These are phyloP conservation scores for Pugionium dolabratum DNA, from an alignment of 345 rosid species.

Conservation along the genomic window DNA sequence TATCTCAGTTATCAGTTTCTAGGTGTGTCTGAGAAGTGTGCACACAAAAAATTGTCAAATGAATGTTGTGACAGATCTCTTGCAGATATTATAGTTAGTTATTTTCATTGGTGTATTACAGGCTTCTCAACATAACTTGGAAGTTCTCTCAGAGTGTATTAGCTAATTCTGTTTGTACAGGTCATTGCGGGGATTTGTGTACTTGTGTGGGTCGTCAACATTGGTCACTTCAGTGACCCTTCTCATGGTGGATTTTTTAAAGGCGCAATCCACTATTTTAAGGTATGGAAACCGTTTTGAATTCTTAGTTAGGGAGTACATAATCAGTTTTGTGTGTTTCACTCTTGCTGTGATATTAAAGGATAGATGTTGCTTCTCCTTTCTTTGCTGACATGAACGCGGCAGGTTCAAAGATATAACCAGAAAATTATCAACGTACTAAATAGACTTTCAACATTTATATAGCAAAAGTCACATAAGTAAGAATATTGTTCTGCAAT, in stretches of 20 bases:
- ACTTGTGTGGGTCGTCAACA: conserved; percentile 96
- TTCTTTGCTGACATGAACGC: conserved; percentile 18
- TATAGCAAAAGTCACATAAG: conserved; percentile 13
- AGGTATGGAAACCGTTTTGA: conserved; percentile 50
- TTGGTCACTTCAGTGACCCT: conserved; percentile 96
- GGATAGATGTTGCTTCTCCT: conserved; percentile 18
- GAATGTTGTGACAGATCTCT: conserved; percentile 21
- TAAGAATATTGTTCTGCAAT: neutral
- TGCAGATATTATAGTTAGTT: conserved; percentile 17
- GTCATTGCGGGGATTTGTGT: conserved; percentile 98
- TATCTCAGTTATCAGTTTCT: conserved; percentile 18
- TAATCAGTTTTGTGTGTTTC: conserved; percentile 17
- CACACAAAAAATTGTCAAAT: conserved; percentile 7
- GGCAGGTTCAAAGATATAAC: conserved; percentile 8
- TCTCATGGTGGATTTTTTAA: conserved; percentile 93
- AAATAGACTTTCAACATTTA: conserved; percentile 15
- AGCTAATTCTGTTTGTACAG: conserved; percentile 45
- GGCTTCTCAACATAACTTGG: conserved; percentile 13
- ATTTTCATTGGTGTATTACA: conserved; percentile 7
- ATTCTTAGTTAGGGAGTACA: conserved; percentile 9
- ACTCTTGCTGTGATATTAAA: conserved; percentile 20
- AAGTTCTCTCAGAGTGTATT: conserved; percentile 14
- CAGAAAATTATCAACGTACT: conserved; percentile 10
- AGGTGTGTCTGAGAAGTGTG: conserved; percentile 10
- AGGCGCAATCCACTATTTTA: conserved; percentile 97